phyloP scores from a whole-genome alignment of 2,329 filamentous ascomycete genomes.

The Diaporthe capsici region DNA sequence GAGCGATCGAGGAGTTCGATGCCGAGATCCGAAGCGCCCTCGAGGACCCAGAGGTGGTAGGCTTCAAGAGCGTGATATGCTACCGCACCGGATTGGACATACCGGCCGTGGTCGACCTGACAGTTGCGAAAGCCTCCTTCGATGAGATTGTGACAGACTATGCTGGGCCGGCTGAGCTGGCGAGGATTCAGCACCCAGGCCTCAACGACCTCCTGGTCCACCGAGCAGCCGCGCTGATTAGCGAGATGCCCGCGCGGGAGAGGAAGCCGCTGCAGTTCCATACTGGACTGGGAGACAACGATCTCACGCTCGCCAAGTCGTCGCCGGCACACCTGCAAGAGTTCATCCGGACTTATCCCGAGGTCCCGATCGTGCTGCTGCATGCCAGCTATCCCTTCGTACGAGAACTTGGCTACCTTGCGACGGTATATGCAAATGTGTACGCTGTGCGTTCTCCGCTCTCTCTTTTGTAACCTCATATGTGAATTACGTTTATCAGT shows the following conservation, averaged over 20 bases:
- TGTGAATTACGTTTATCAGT: neutral
- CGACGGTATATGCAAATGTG: constrained; percentile 82
- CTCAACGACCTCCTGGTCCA: constrained; percentile 81
- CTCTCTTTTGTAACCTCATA: neutral
- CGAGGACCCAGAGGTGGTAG: constrained; percentile 77
- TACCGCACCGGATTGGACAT: constrained; percentile 82
- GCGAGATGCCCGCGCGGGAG: constrained; percentile 55
- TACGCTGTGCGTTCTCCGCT: constrained; percentile 64
- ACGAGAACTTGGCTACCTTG: constrained; percentile 83
- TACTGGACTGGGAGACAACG: constrained; percentile 85
- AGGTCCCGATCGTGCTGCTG: constrained; percentile 81
- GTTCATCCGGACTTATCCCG: constrained; percentile 78
- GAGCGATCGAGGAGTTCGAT: constrained; percentile 66
- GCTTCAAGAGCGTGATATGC: constrained; percentile 87
- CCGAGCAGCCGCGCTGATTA: constrained; percentile 71
- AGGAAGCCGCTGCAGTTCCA: constrained; percentile 88
- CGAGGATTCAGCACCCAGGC: constrained; percentile 71
- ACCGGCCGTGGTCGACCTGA: constrained; percentile 57
- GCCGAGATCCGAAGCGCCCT: constrained; percentile 69
- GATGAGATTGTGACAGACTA: constrained; percentile 52
- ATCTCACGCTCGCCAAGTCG: constrained; percentile 77
- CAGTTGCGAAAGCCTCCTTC: constrained; percentile 57
- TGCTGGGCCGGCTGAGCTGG: constrained; percentile 53
- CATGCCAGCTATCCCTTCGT: constrained; percentile 88
- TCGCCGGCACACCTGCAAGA: constrained; percentile 83